Evolutionary conservation across 768 basidiomycete species (phyloP).

Genomic region (Fomitopsis pulvina): DNA sequence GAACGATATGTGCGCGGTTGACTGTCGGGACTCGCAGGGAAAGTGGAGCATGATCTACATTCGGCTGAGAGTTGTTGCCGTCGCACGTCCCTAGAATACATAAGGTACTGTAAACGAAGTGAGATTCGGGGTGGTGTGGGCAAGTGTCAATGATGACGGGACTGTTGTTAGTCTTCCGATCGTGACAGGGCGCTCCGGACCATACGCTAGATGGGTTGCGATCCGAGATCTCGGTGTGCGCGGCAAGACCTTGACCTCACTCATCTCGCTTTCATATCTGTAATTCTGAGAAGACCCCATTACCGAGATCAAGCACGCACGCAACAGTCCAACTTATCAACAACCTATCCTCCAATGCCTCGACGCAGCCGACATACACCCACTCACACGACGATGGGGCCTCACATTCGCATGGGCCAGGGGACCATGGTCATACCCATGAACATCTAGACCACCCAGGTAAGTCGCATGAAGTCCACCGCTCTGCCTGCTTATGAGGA

Average conservation of each 20-base stretch:
- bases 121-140: too few species aligned
- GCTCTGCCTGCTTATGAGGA: too few species aligned
- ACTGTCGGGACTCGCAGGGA: slow-evolving; percentile 51
- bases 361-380: slow-evolving; percentile 24
- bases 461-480: too few species aligned
- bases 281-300: too few species aligned
- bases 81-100: slow-evolving; percentile 12
- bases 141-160: too few species aligned
- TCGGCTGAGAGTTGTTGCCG: slow-evolving; percentile 57
- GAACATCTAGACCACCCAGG: slow-evolving; percentile 90
- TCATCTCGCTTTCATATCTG: too few species aligned
- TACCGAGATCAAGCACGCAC: not conserved
- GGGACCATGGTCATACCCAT: slow-evolving; percentile 92
- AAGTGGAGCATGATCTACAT: slow-evolving; percentile 72
- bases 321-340: slow-evolving; percentile 67
- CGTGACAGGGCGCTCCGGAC: too few species aligned
- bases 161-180: too few species aligned
- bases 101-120: too few species aligned
- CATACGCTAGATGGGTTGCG: too few species aligned
- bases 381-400: slow-evolving; percentile 48
- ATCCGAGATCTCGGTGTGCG: too few species aligned
- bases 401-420: slow-evolving; percentile 46
- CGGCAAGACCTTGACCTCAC: too few species aligned
- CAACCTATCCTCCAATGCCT: slow-evolving; percentile 38
- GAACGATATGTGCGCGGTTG: slow-evolving; percentile 40